phyloP scores from a whole-genome alignment of 768 basidiomycete species.

The Dacryopinax spathularia region DNA sequence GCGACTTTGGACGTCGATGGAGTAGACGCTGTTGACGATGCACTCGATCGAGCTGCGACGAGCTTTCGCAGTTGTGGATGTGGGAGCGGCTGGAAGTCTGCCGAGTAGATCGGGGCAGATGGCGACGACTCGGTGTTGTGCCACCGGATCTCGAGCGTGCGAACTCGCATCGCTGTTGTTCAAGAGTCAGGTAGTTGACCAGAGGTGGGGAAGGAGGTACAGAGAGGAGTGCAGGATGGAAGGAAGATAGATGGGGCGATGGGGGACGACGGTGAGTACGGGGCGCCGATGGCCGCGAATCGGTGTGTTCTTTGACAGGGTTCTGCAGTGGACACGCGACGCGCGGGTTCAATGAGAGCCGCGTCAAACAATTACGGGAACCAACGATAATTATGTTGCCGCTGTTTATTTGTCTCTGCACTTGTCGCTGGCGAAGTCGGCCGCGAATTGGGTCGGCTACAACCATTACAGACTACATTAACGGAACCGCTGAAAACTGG shows the following conservation, averaged over 20 bases:
- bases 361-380: constrained; percentile 1
- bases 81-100: constrained; percentile 81
- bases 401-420: too few species aligned
- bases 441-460: too few species aligned
- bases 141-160: constrained; percentile 89
- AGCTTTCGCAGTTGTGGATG: constrained; percentile 31
- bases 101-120: constrained; percentile 77
- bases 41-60: constrained; percentile 15
- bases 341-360: constrained; percentile 1
- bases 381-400: too few species aligned
- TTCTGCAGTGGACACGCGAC: background rate
- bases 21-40: background rate
- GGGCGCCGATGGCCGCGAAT: background rate
- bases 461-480: too few species aligned
- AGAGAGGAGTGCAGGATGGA: background rate
- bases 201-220: background rate
- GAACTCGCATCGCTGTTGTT: constrained; percentile 72
- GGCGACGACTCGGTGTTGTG: constrained; percentile 47
- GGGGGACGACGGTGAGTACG: background rate
- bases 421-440: too few species aligned
- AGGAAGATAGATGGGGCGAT: background rate
- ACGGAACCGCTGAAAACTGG: too few species aligned
- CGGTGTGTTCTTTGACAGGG: background rate
- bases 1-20: constrained; percentile 11
- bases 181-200: background rate